These are phyloP conservation scores for Solanum etuberosum DNA, from an alignment of 257 asterid genomes.

Conservation along the genomic window DNA sequence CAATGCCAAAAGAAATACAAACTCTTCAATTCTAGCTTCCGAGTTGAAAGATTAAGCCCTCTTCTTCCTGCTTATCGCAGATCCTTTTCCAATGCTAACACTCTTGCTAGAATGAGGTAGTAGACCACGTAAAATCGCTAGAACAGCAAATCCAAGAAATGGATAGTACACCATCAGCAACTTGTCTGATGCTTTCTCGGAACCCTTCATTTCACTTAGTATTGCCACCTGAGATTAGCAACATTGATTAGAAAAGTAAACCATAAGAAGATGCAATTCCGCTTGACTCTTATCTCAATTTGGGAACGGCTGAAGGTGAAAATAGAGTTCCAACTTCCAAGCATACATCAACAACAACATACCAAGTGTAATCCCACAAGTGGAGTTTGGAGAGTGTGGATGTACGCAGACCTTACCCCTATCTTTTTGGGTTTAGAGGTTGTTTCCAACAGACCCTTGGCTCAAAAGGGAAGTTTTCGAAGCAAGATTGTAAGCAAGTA, in stretches of 20 bases:
- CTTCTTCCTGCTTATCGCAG: constrained; percentile 37
- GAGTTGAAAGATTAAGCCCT: constrained; percentile 24
- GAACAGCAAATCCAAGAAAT: constrained; percentile 46
- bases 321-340: background rate
- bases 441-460: background rate
- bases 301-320: background rate
- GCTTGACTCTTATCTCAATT: background rate
- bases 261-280: background rate
- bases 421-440: background rate
- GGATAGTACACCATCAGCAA: constrained; percentile 57
- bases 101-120: constrained; percentile 33
- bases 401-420: background rate
- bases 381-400: background rate
- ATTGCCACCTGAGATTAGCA: constrained; percentile 44
- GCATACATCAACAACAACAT: background rate
- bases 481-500: background rate
- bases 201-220: constrained; percentile 43
- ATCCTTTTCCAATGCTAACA: constrained; percentile 24
- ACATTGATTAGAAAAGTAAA: constrained; percentile 3
- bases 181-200: constrained; percentile 49
- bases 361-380: background rate
- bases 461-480: background rate
- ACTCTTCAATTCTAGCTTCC: background rate
- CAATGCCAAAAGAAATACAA: background rate
- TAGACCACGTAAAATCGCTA: constrained; percentile 67